Conservation (phyloP, 805 yeast species). For the Starmerella potacharoeniae region DNA sequence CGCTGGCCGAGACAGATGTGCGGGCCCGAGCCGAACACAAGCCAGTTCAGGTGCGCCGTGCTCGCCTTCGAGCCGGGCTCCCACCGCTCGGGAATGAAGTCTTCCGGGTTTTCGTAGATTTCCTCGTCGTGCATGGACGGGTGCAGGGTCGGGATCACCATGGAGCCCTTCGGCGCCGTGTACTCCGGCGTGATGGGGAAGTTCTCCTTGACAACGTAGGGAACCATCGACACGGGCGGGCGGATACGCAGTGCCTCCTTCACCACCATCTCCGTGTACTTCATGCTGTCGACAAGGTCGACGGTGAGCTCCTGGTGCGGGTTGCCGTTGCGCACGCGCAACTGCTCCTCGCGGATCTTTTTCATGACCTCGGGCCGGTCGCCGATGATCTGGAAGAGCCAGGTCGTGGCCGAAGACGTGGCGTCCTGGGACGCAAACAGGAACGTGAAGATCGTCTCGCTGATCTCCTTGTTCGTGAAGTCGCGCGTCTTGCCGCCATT, state of each 20-base stretch:
- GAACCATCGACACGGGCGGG: conserved; percentile 98
- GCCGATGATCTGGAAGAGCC: conserved; percentile 93
- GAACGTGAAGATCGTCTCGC: conserved; percentile 94
- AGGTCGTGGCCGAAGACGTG: conserved; percentile 90
- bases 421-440: conserved; percentile 98
- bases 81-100: conserved; percentile 96
- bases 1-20: conserved; percentile 93
- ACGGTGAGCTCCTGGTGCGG: conserved; percentile 49
- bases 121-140: conserved; percentile 97
- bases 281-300: conserved; percentile 75
- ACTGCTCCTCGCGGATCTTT: conserved; percentile 87
- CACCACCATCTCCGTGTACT: conserved; percentile 79
- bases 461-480: conserved; percentile 80
- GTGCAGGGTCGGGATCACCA: conserved; percentile 91
- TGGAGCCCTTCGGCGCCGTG: conserved; percentile 92
- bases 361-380: conserved; percentile 85
- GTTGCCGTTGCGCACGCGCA: conserved; percentile 69
- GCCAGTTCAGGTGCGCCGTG: conserved; percentile 79
- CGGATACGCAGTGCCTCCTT: conserved; percentile 86
- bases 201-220: conserved; percentile 78
- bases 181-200: conserved; percentile 77
- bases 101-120: conserved; percentile 88
- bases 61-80: conserved; percentile 56
- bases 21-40: conserved; percentile 94
- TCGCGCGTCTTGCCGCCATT: conserved; percentile 57